Evolutionary conservation across 306 rosid genomes (phyloP).

Genomic region (Cercis canadensis): DNA sequence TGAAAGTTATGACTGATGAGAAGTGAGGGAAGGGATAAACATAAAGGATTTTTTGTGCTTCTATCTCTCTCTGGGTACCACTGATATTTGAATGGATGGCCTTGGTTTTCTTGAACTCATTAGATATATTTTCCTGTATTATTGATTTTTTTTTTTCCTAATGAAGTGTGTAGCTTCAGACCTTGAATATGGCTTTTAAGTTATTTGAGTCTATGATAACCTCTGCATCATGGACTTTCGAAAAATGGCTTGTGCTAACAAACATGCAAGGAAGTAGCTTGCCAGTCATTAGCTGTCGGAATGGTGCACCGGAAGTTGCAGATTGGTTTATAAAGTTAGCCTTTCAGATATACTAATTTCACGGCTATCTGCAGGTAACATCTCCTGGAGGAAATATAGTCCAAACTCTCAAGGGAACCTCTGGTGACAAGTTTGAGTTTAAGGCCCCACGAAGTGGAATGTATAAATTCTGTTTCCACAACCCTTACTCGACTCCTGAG

Average conservation of each 20-base stretch:
- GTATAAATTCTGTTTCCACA: slow-evolving; percentile 94
- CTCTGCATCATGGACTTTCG: slow-evolving; percentile 8
- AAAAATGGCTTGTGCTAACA: slow-evolving; percentile 17
- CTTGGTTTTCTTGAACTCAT: slow-evolving; percentile 22
- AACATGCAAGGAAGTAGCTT: no score
- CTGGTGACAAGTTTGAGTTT: slow-evolving; percentile 90
- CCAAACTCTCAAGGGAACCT: slow-evolving; percentile 75
- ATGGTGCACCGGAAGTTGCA: slow-evolving; percentile 5
- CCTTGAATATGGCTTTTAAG: not conserved
- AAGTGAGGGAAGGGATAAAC: not conserved
- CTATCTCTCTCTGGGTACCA: not conserved
- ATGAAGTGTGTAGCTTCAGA: slow-evolving; percentile 23
- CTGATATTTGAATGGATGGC: slow-evolving; percentile 17
- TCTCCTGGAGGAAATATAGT: slow-evolving; percentile 79
- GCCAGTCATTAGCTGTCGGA: slow-evolving; percentile 14
- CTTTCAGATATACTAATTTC: slow-evolving; percentile 38
- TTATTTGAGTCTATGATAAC: slow-evolving; percentile 20
- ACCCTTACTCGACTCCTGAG: slow-evolving; percentile 95
- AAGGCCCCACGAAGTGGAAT: slow-evolving; percentile 91
- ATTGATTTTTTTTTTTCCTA: slow-evolving; percentile 18
- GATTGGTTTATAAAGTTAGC: slow-evolving; percentile 20
- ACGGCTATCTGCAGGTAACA: slow-evolving; percentile 65
- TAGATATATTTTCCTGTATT: not conserved
- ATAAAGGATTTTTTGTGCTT: not conserved
- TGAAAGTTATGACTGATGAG: not conserved